phyloP scores from a whole-genome alignment of 345 rosid species.

The Excoecaria agallocha region DNA sequence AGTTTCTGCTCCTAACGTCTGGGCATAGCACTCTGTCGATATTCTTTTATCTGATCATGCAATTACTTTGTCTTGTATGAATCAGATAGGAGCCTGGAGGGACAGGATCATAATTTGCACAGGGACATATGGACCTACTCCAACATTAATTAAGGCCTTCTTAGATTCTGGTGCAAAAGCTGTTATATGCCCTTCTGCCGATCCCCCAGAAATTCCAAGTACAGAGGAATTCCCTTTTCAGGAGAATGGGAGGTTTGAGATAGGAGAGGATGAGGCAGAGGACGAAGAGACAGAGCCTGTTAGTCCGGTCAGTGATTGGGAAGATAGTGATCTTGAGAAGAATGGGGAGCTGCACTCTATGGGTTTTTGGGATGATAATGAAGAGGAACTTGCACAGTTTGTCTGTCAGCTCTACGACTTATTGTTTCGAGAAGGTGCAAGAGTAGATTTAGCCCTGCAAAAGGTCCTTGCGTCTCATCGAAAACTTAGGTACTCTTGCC shows the following conservation, averaged over 20 bases:
- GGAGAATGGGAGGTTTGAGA: constrained; percentile 85
- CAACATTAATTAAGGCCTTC: constrained; percentile 57
- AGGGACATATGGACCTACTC: constrained; percentile 74
- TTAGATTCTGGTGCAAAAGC: constrained; percentile 91
- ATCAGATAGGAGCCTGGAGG: constrained; percentile 95
- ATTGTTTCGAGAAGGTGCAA: constrained; percentile 62
- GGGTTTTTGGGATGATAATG: constrained; percentile 74
- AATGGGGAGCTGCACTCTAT: constrained; percentile 23
- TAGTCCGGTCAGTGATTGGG: constrained; percentile 91
- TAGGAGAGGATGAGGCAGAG: constrained; percentile 85
- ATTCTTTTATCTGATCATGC: constrained; percentile 6
- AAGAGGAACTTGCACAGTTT: constrained; percentile 70
- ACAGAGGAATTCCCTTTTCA: constrained; percentile 43
- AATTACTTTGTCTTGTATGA: constrained; percentile 12
- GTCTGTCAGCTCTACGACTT: constrained; percentile 63
- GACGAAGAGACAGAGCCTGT: constrained; percentile 61
- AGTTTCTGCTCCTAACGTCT: too few relatives aligned
- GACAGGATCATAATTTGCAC: constrained; percentile 88
- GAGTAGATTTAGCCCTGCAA: constrained; percentile 68
- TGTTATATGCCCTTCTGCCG: constrained; percentile 63
- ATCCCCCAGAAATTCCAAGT: constrained; percentile 66
- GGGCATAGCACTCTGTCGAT: neutral
- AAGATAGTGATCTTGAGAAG: constrained; percentile 77
- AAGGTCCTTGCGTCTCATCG: constrained; percentile 67
- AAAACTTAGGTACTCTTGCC: constrained; percentile 71